Evolutionary conservation across 1,139 yeast species (phyloP).

Genomic region (Zhuliangozyma parablackwelliae): DNA sequence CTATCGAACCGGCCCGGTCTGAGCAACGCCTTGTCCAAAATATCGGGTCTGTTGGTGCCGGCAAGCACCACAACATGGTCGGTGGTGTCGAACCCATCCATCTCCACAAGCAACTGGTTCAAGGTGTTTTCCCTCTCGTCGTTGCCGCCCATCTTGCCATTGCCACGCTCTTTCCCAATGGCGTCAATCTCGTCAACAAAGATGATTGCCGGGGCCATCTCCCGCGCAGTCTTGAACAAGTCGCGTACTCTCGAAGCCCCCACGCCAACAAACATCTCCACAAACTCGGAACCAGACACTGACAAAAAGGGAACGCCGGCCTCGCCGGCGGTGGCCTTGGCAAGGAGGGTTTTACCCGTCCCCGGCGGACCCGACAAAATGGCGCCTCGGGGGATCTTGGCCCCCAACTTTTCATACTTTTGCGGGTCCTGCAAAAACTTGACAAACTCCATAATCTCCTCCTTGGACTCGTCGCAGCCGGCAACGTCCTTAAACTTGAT

Average conservation of each 20-base stretch:
- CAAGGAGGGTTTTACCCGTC: conserved; percentile 77
- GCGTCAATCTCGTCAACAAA: conserved; percentile 86
- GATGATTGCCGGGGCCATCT: conserved; percentile 75
- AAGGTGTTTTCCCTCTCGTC: conserved; percentile 80
- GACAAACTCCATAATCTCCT: conserved; percentile 82
- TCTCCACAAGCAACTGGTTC: conserved; percentile 75
- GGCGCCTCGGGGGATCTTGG: conserved; percentile 82
- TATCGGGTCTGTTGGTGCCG: conserved; percentile 80
- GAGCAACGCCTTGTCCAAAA: conserved; percentile 68
- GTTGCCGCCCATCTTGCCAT: conserved; percentile 62
- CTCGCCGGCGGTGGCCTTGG: conserved; percentile 84
- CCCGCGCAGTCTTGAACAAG: conserved; percentile 71
- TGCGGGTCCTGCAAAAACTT: conserved; percentile 70
- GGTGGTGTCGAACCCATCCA: conserved; percentile 75
- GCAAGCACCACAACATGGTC: conserved; percentile 81
- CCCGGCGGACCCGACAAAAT: conserved; percentile 83
- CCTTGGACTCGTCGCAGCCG: conserved; percentile 79
- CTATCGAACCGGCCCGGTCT: conserved; percentile 87
- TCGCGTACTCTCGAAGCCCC: conserved; percentile 84
- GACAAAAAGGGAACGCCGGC: conserved; percentile 80
- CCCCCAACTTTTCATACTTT: conserved; percentile 73
- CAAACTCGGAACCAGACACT: conserved; percentile 80
- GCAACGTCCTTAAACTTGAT: conserved; percentile 77
- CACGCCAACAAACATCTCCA: conserved; percentile 81
- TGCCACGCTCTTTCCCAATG: conserved; percentile 74